Evolutionary conservation across 148 eudicot species (phyloP), one percentile per base, ranked within the genome.

Genomic region (Euryodendron excelsum): DNA sequence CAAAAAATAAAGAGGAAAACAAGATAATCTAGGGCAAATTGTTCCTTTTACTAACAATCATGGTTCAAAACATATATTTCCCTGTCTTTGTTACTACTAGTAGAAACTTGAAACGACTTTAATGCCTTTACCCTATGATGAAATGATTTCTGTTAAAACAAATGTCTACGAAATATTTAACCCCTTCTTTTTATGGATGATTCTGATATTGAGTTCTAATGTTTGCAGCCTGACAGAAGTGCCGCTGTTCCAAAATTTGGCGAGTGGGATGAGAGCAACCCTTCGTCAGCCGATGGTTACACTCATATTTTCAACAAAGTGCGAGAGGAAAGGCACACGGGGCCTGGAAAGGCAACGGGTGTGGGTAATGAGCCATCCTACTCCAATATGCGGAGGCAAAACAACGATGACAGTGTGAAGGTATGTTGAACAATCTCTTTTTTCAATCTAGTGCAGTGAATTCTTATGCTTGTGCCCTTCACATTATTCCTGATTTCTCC

Each of bases 191-290:
- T 20, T 17, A 20, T 53, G 23, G 8, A 53, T 3, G 8, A 48
- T 0, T 48, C 23, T 17, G 8, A 20, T 21, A 34, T 11, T 17
- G 27, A 67, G 12, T 37, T 20, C 14, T 67, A 23, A 39, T 67
- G 12, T 73, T 69, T 45, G 53, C 85, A 88, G 89, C 89, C 91
- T 45, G 88, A 82, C n/a, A 80, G 79, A 81, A 81, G 81, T 65
- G 88, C 89, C 52, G 85, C 89, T 52, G 86, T 88, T 45, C 91
- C 91, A 12, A 81, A 73, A 80, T 88, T 88, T 37, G 91, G 91
- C 0, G 91, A 77, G 4, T 88, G 91, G 91, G 84, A 88, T 33
- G 91, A 84, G 50, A 84, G 30, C 1, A 48, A 88, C 53, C 86
- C 89, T 74, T 64, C 85, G 34, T 41, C 89, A 15, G 89, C 82